phyloP scores from a whole-genome alignment of 2,329 filamentous ascomycete genomes.

The Gliomastix tumulicola region DNA sequence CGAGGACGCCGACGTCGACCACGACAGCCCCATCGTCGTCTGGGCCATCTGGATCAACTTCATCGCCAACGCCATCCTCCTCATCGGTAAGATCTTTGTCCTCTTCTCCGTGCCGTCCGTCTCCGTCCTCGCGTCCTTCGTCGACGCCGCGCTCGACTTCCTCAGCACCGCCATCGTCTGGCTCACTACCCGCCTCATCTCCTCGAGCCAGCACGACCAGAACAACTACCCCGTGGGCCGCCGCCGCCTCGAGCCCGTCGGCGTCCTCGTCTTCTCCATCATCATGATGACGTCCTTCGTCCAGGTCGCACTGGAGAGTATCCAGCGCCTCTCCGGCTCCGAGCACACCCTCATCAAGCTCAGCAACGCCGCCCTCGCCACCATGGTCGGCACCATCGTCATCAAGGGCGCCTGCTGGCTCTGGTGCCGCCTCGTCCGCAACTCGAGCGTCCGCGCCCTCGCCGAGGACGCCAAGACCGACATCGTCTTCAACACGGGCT shows the following conservation, averaged over 20 bases:
- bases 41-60: slow-evolving; percentile 85
- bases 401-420: slow-evolving; percentile 81
- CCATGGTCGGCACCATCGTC: slow-evolving; percentile 76
- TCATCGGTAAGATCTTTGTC: slow-evolving; percentile 71
- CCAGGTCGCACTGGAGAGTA: slow-evolving; percentile 67
- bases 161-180: slow-evolving; percentile 76
- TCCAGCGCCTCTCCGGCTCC: slow-evolving; percentile 52
- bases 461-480: slow-evolving; percentile 57
- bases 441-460: slow-evolving; percentile 78
- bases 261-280: slow-evolving; percentile 73
- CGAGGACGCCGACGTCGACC: slow-evolving; percentile 66
- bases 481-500: slow-evolving; percentile 86
- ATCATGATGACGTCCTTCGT: slow-evolving; percentile 84
- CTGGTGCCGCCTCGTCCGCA: slow-evolving; percentile 81
- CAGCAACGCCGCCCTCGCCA: slow-evolving; percentile 62
- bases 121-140: slow-evolving; percentile 72
- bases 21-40: slow-evolving; percentile 69
- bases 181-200: slow-evolving; percentile 67
- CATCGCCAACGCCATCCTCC: slow-evolving; percentile 66
- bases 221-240: slow-evolving; percentile 75
- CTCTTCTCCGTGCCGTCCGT: slow-evolving; percentile 73
- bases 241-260: slow-evolving; percentile 66
- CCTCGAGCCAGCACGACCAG: slow-evolving; percentile 57
- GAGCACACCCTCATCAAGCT: slow-evolving; percentile 68
- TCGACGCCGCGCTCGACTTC: slow-evolving; percentile 76